These are phyloP conservation scores for Myxozyma melibiosi DNA, from an alignment of 805 yeast genomes.

Conservation along the genomic window DNA sequence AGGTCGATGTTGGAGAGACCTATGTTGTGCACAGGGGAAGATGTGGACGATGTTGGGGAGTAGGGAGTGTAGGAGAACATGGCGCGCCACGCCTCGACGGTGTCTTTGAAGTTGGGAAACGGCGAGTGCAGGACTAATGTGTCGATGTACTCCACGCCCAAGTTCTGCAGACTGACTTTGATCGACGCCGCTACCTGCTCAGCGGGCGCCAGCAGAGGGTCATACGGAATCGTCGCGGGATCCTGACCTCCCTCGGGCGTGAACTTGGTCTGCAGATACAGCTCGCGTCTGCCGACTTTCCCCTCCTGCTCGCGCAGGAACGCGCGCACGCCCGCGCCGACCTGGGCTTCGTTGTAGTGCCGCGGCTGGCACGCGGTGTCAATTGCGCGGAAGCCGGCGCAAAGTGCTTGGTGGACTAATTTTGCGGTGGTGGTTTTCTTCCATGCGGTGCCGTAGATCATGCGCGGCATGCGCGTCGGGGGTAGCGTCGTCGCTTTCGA, in stretches of 20 bases:
- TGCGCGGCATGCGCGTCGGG: slow-evolving; percentile 8
- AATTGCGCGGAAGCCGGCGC: slow-evolving; percentile 17
- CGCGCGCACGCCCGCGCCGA: slow-evolving; percentile 5
- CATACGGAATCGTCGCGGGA: slow-evolving; percentile 5
- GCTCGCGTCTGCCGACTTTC: neutral
- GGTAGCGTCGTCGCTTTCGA: neutral
- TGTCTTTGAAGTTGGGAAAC: slow-evolving; percentile 4
- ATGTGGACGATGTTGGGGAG: neutral
- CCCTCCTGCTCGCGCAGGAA: neutral
- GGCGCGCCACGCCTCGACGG: slow-evolving; percentile 13
- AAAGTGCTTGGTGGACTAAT: slow-evolving; percentile 3
- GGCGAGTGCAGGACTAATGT: slow-evolving; percentile 16
- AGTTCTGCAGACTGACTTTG: slow-evolving; percentile 1
- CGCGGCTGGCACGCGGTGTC: slow-evolving; percentile 21
- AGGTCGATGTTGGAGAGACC: slow-evolving; percentile 12
- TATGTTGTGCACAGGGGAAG: neutral
- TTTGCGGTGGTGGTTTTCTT: neutral
- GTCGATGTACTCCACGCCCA: slow-evolving; percentile 8
- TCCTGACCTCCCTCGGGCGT: slow-evolving; percentile 10
- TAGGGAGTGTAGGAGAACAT: neutral
- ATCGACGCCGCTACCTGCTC: slow-evolving; percentile 10
- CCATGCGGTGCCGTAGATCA: slow-evolving; percentile 23
- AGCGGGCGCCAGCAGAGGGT: neutral
- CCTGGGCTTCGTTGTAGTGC: slow-evolving; percentile 14
- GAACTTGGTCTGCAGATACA: slow-evolving; percentile 17